Evolutionary conservation across 1,284 basidiomycete genomes (phyloP), one percentile per base, ranked within the genome.

Genomic region (Moesziomyces sp.): DNA sequence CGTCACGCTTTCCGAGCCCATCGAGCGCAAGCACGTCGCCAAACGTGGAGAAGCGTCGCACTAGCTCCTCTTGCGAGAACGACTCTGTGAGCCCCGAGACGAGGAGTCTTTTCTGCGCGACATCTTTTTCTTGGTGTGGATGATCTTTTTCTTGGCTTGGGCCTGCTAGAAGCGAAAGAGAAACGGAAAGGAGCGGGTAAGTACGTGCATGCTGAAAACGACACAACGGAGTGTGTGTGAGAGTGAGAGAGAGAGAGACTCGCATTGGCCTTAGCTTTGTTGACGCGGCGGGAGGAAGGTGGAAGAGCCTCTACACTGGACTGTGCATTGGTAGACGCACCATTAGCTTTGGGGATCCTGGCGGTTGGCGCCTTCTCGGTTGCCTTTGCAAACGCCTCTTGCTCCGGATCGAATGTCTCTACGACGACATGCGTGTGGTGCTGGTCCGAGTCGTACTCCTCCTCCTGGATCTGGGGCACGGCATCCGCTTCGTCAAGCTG

Each of bases 251-350:
- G 19, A n/a, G 47, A 11, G 67, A 75, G 62, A 75, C 73, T 75
- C 68, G 73, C 73, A 75, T 75, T 75, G 64, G 68, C 67, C 60
- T 75, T 75, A 56, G 73, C 73, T 71, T 71, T 70, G 68, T 71
- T 73, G 55, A 67, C 70, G 57, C 70, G 70, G 55, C 59, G 59
- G 48, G 73, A 75, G 30, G 73, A 75, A 59, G 73, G 73, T 58
- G 73, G 73, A 51, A 75, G 73, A 52, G 58, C 57, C 64, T 75
- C 73, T 38, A 75, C 64, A 46, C 57, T 69, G 58, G 63, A 43
- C 9, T 51, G 16, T 16, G 64, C 64, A 62, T 47, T 44, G 23
- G 58, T 19, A 35, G 64, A 68, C 53, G 56, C 59, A 64, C 54
- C 65, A 38, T 68, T 58, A n/a, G 46, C 44, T 48, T 63, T 61